These are phyloP conservation scores for Prunus yedoensis DNA, from an alignment of 331 rosid species.

Conservation along the genomic window DNA sequence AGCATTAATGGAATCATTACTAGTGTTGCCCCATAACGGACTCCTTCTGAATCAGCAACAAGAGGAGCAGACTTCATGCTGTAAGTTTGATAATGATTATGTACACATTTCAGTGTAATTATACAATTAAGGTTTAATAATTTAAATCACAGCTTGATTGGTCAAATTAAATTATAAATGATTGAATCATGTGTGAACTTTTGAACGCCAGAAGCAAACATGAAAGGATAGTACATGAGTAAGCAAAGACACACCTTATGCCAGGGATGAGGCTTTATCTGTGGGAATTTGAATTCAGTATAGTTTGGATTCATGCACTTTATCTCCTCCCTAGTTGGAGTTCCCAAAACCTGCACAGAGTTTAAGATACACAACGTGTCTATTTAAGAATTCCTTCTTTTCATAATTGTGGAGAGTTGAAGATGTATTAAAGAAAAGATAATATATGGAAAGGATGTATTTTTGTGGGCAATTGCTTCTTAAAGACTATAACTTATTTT, in stretches of 20 bases:
- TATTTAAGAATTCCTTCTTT: background rate
- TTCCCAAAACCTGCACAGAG: conserved; percentile 76
- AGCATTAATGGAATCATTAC: background rate
- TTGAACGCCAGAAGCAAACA: background rate
- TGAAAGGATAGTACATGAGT: background rate
- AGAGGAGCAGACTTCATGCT: background rate
- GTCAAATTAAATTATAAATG: background rate
- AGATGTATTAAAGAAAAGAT: background rate
- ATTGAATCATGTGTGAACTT: background rate
- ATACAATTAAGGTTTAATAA: background rate
- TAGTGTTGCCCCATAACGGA: background rate
- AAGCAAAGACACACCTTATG: conserved; percentile 61
- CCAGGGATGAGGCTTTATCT: conserved; percentile 98
- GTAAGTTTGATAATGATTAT: background rate
- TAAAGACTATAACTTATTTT: background rate
- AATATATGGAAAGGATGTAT: background rate
- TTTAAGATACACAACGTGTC: background rate
- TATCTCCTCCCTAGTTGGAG: conserved; percentile 95
- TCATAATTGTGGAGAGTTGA: background rate
- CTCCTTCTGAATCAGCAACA: background rate
- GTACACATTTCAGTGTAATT: background rate
- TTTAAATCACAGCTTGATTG: background rate
- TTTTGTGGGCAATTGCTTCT: background rate
- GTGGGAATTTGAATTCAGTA: conserved; percentile 88
- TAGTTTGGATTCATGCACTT: conserved; percentile 97